Conservation (phyloP, 1,284 basidiomycete species). For the Stygiomarasmius scandens region DNA sequence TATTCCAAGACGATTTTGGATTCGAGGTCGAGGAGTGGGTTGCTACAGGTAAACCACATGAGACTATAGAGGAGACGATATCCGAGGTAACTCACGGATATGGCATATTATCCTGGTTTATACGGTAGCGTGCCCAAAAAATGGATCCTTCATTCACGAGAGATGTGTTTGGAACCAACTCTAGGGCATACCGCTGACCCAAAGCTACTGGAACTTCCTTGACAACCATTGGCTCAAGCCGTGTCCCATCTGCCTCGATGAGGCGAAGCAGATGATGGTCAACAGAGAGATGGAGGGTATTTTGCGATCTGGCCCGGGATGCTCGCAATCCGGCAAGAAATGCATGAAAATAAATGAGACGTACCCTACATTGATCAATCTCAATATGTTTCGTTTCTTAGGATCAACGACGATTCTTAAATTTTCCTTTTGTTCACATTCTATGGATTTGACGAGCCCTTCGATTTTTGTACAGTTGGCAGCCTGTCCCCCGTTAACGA, state of each 20-base stretch:
- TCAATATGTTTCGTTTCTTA: slow-evolving; percentile 5
- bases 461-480: slow-evolving; percentile 10
- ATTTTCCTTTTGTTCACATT: slow-evolving; percentile 3
- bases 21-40: slow-evolving; percentile 8
- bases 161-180: background rate
- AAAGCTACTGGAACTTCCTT: slow-evolving; percentile 9
- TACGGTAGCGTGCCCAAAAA: slow-evolving; percentile 12
- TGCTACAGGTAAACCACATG: background rate
- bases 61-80: background rate
- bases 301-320: background rate
- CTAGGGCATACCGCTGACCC: slow-evolving; percentile 10
- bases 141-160: background rate
- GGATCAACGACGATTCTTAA: slow-evolving; percentile 4
- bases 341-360: background rate
- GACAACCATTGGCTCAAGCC: slow-evolving; percentile 3
- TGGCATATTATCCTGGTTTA: slow-evolving; percentile 8
- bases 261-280: slow-evolving; percentile 10
- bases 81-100: slow-evolving; percentile 7
- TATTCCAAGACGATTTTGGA: slow-evolving; percentile 10
- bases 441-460: slow-evolving; percentile 6
- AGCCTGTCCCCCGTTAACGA: slow-evolving; percentile 11
- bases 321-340: no score
- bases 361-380: slow-evolving; percentile 12
- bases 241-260: slow-evolving; percentile 12
- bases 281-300: slow-evolving; percentile 8